These are phyloP conservation scores for Leishmania major DNA, from an alignment of 208 protist species.

Conservation along the genomic window DNA sequence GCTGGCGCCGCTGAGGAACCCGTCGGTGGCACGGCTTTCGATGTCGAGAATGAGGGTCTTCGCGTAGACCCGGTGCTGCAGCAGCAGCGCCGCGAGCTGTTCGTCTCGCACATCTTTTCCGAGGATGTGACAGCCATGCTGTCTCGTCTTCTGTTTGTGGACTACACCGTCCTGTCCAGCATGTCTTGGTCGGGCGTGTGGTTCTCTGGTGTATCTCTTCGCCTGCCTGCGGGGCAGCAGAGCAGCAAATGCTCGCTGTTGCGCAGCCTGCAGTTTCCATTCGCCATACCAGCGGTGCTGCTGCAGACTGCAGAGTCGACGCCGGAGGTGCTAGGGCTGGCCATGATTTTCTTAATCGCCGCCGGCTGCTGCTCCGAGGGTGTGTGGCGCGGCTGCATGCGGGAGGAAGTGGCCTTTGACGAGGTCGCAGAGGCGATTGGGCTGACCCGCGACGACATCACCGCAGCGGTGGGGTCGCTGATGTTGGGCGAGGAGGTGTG, in stretches of 20 bases:
- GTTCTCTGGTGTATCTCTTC: slow-evolving; percentile 12
- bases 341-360: slow-evolving; percentile 37
- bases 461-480: slow-evolving; percentile 46
- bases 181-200: slow-evolving; percentile 48
- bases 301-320: slow-evolving; percentile 29
- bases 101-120: slow-evolving; percentile 57
- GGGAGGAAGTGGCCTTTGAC: slow-evolving; percentile 31
- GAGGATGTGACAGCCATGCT: slow-evolving; percentile 46
- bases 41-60: slow-evolving; percentile 22
- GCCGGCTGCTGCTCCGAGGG: slow-evolving; percentile 38
- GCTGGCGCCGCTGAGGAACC: not conserved
- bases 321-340: slow-evolving; percentile 41
- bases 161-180: slow-evolving; percentile 33
- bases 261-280: slow-evolving; percentile 52
- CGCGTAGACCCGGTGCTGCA: slow-evolving; percentile 43
- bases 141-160: slow-evolving; percentile 57
- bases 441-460: slow-evolving; percentile 36
- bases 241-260: slow-evolving; percentile 33
- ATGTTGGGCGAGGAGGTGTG: slow-evolving; percentile 41
- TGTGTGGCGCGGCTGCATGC: slow-evolving; percentile 25
- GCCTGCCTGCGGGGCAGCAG: not conserved
- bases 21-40: slow-evolving; percentile 1
- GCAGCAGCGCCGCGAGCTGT: slow-evolving; percentile 58
- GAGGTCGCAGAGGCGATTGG: slow-evolving; percentile 53
- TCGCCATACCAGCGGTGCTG: slow-evolving; percentile 52